Conservation (phyloP, 805 yeast species). For the Saturnispora zaruensis region DNA sequence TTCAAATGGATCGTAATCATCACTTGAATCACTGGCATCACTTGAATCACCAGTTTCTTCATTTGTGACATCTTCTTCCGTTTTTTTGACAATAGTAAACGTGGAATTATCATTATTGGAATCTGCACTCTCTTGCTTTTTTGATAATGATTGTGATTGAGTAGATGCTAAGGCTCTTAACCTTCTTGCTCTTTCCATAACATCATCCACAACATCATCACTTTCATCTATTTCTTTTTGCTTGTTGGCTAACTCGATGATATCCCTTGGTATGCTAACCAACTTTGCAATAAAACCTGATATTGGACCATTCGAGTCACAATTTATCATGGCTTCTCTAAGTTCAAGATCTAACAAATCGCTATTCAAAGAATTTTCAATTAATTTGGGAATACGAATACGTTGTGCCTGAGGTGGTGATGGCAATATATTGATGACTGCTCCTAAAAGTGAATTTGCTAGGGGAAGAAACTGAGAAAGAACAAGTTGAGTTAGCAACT, state of each 20-base stretch:
- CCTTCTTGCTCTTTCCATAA: conserved; percentile 48
- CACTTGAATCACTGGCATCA: conserved; percentile 4
- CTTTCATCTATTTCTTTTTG: conserved; percentile 6
- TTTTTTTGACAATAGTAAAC: neutral
- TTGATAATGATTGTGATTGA: conserved; percentile 17
- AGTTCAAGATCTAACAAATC: conserved; percentile 41
- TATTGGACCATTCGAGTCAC: conserved; percentile 59
- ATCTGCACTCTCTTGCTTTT: conserved; percentile 34
- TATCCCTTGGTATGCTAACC: conserved; percentile 72
- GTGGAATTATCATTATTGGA: conserved; percentile 10
- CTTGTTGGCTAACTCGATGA: conserved; percentile 43
- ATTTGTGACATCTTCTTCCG: conserved; percentile 38
- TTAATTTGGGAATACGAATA: conserved; percentile 57
- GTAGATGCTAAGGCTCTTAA: conserved; percentile 6
- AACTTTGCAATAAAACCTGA: conserved; percentile 85
- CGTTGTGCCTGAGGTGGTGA: conserved; percentile 74
- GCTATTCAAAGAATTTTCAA: conserved; percentile 49
- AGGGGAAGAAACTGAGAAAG: conserved; percentile 95
- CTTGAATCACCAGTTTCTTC: conserved; percentile 11
- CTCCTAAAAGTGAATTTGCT: conserved; percentile 72
- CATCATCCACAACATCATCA: conserved; percentile 36
- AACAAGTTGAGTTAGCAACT: conserved; percentile 50
- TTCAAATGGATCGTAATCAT: conserved; percentile 15
- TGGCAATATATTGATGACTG: conserved; percentile 79
- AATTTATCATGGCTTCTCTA: conserved; percentile 48